phyloP scores from a whole-genome alignment of 2,329 filamentous ascomycete species.

The Cadophora sp. region DNA sequence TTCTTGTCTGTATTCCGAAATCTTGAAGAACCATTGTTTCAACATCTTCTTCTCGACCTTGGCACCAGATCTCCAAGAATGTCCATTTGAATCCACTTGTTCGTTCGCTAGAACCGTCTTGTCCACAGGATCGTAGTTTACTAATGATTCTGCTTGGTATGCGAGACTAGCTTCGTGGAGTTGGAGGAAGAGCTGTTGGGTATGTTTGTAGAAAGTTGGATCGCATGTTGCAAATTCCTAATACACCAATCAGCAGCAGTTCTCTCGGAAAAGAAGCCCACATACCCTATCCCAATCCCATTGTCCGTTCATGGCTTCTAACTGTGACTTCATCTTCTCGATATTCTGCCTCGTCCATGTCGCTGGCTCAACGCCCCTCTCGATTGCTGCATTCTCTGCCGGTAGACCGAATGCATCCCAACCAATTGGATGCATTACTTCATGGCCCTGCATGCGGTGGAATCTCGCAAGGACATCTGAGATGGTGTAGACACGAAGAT shows the following conservation, averaged over 20 bases:
- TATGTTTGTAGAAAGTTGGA: slow-evolving; percentile 87
- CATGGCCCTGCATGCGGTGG: slow-evolving; percentile 73
- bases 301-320: slow-evolving; percentile 77
- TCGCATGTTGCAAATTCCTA: slow-evolving; percentile 87
- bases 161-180: slow-evolving; percentile 77
- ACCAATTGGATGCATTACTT: slow-evolving; percentile 88
- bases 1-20: slow-evolving; percentile 77
- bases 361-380: slow-evolving; percentile 78
- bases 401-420: slow-evolving; percentile 94
- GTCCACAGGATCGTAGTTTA: slow-evolving; percentile 91
- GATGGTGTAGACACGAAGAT: slow-evolving; percentile 89
- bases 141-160: slow-evolving; percentile 82
- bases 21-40: slow-evolving; percentile 90
- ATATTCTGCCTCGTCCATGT: slow-evolving; percentile 85
- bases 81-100: slow-evolving; percentile 86
- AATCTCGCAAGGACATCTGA: slow-evolving; percentile 85
- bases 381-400: slow-evolving; percentile 89
- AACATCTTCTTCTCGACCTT: slow-evolving; percentile 80
- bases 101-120: slow-evolving; percentile 91
- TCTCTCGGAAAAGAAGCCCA: slow-evolving; percentile 32
- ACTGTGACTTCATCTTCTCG: slow-evolving; percentile 81
- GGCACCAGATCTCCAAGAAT: slow-evolving; percentile 86
- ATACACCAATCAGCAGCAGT: slow-evolving; percentile 24
- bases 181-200: slow-evolving; percentile 83
- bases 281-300: slow-evolving; percentile 86